These are phyloP conservation scores for Boechera divaricarpa DNA, from an alignment of 345 rosid genomes.

Conservation along the genomic window DNA sequence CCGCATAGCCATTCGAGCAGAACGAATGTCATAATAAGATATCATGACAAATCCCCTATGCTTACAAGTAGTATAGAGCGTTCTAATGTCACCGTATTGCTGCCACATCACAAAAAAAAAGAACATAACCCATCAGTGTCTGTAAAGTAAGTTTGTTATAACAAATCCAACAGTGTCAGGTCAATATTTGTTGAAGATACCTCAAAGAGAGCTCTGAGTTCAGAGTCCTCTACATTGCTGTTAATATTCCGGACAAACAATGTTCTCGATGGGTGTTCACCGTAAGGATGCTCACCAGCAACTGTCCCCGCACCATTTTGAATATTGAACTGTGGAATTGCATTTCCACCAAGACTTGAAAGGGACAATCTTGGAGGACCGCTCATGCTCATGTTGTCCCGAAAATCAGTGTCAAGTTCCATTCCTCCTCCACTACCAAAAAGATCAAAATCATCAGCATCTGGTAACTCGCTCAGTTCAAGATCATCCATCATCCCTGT, in stretches of 20 bases:
- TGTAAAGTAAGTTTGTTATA: constrained; percentile 9
- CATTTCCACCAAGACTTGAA: constrained; percentile 59
- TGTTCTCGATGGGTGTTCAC: constrained; percentile 87
- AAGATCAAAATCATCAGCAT: constrained; percentile 71
- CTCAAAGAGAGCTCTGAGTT: constrained; percentile 73
- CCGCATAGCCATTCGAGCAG: constrained; percentile 87
- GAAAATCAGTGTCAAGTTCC: constrained; percentile 66
- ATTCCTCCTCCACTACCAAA: constrained; percentile 90
- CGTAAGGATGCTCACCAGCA: constrained; percentile 84
- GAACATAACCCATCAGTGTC: constrained; percentile 27
- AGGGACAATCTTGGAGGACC: constrained; percentile 62
- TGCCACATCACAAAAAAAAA: constrained; percentile 41
- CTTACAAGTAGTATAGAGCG: constrained; percentile 81
- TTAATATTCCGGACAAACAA: constrained; percentile 83
- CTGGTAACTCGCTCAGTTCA: constrained; percentile 69
- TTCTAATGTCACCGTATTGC: constrained; percentile 88
- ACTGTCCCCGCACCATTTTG: constrained; percentile 66
- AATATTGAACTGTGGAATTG: constrained; percentile 52
- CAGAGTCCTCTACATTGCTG: constrained; percentile 82
- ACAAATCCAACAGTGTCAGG: neutral
- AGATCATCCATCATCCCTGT: constrained; percentile 80
- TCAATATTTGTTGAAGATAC: constrained; percentile 40
- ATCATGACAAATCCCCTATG: constrained; percentile 95
- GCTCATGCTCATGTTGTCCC: constrained; percentile 55
- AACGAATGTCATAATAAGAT: constrained; percentile 84